Base-by-base conservation (phyloP, 192 early-diverging fungal species). In the Glomus cerebriforme region DNA sequence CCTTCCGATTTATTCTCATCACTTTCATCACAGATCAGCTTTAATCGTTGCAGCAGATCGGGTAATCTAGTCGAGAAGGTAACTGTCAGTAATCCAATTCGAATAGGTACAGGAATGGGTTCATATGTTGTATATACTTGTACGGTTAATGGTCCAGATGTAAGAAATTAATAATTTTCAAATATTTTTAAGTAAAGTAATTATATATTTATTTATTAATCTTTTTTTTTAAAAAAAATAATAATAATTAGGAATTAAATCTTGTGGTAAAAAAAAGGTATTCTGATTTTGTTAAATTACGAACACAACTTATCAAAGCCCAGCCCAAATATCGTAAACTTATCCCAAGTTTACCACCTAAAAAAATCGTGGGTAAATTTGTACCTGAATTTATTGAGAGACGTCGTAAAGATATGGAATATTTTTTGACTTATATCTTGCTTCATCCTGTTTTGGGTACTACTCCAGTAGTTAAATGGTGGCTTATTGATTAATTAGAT, bases 81-180 rank as follows among this genome's bases (percentile, higher is more conserved):
- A 27, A 79, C 64, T 26, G 84, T 87, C 5, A 79, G 80, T 54
- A 81, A 85, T 71, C 86, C 86, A 17, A 58, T 83, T 1, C 69
- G 82, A 29, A 80, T 87, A 29, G 86, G 86, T 15, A 47, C 80
- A 1, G 84, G 85, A 22, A 85, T 85, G 74, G 82, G 84, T 37
- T 83, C 82, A 35, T 87, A 87, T 78, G 79, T 85, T 8, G 81
- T 79, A 32, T 87, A 87, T 45, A 85, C 72, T 26, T 87, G 86
- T 65, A 83, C 86, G 12, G 73, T 86, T 13, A 75, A 80, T 3
- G 80, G 81, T n/a, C 65, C 67, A 32, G 81, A 86, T 79, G 84
- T 85, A 75, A 47, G 39, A 3, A 37, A 35, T n/a, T 0, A 39
- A n/a, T n/a, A n/a, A 8, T 35, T 9, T 19, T 22, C 13, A 37